phyloP scores from a whole-genome alignment of 495 filamentous ascomycete genomes.

The Neurospora pannonica region DNA sequence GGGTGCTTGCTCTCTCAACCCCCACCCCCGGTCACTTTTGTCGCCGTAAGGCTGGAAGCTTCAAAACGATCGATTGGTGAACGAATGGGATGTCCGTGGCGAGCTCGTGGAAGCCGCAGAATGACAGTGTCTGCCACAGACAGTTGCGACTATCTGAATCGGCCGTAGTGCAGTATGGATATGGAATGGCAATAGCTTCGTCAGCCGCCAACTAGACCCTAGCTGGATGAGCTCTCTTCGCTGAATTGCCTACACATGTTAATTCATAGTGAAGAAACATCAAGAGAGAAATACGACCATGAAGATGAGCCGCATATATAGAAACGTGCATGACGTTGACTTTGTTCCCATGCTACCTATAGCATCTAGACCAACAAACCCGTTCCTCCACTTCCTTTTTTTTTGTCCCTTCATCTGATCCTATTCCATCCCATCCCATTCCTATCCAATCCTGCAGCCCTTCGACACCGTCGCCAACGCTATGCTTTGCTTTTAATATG shows the following conservation, averaged over 20 bases:
- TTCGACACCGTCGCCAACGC: neutral
- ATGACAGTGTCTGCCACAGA: neutral
- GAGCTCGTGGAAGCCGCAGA: neutral
- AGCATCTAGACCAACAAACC: neutral
- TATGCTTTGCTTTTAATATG: neutral
- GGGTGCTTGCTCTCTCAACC: neutral
- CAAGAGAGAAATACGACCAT: neutral
- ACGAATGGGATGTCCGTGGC: neutral
- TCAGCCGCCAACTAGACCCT: neutral
- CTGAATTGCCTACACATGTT: neutral
- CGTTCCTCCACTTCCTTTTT: neutral
- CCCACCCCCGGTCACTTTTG: neutral
- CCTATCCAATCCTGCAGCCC: neutral
- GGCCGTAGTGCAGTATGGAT: neutral
- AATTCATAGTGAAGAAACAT: neutral
- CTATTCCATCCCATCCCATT: neutral
- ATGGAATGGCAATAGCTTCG: neutral
- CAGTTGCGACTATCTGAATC: neutral
- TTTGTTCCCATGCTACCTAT: neutral
- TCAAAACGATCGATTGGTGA: neutral
- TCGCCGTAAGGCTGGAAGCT: neutral
- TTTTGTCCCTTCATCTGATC: neutral
- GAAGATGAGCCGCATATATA: neutral
- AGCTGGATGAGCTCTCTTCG: neutral
- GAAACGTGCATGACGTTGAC: neutral